Evolutionary conservation across 2,329 filamentous ascomycete species (phyloP), one percentile per base, ranked within the genome.

Genomic region (Fusarium sp.): DNA sequence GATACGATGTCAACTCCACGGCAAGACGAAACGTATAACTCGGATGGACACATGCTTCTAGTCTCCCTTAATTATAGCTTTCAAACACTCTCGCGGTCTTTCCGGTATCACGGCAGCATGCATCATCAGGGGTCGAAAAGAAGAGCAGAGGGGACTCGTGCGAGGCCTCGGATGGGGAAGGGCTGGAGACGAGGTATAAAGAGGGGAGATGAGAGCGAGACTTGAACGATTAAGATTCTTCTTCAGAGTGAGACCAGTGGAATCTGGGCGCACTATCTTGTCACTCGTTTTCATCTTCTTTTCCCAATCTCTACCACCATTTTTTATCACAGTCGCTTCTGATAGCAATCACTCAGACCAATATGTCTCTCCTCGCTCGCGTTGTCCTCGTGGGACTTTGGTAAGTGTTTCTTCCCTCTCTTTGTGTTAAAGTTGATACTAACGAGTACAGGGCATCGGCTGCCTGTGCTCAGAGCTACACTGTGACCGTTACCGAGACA

Each of bases 401-500:
- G 77, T 78, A 67, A 24, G 67, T 58, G 45, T 49, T 7, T 40
- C 39, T 20, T 10, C 2, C 2, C 19, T 26, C 12, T 26, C 20
- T 32, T 6, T 14, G 12, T 38, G 7, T n/a, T 20, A n/a, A 15
- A 30, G 26, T 3, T 11, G 12, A 21, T n/a, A 17, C 28, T 61
- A 3, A 61, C 17, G 17, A 19, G 32, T 39, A 47, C 38, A 78
- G 76, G 48, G 70, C 69, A 4, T 57, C 65, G 32, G 30, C 72
- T 19, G 74, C 65, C 19, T 53, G 21, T 20, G 75, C 76, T 7
- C 65, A 69, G 28, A 67, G 69, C 2, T 59, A 70, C 6, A 76
- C 76, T 4, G 60, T 76, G 8, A 79, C 78, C 10, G 72, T 78
- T 20, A 77, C 76, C 9, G 67, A 69, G 52, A 77, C 77, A 3